Evolutionary conservation across 2,329 filamentous ascomycete species (phyloP).

Genomic region (Calonectria henricotiae): DNA sequence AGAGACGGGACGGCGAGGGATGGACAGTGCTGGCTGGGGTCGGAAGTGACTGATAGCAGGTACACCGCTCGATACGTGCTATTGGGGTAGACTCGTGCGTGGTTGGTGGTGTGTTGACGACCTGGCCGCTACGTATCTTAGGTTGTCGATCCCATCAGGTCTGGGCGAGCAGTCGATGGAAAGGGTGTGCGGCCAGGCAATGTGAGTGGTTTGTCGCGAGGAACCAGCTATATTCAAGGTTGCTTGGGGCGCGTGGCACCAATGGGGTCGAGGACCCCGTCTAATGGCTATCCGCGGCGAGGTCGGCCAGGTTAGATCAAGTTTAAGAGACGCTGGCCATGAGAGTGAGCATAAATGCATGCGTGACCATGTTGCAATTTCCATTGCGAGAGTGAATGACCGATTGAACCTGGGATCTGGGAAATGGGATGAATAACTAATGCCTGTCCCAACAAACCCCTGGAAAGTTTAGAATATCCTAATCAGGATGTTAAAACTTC

Average conservation of each 20-base stretch:
- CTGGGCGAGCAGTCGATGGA: constrained; percentile 26
- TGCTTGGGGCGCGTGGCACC: constrained; percentile 51
- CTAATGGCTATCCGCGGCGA: constrained; percentile 32
- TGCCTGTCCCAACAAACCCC: constrained; percentile 8
- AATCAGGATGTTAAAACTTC: not conserved
- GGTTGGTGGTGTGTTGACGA: constrained; percentile 31
- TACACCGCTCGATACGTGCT: constrained; percentile 47
- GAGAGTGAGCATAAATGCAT: not conserved
- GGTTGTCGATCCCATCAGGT: constrained; percentile 50
- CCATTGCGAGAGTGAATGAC: constrained; percentile 28
- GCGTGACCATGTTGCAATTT: constrained; percentile 21
- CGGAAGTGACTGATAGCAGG: constrained; percentile 43
- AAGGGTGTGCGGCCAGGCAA: constrained; percentile 49
- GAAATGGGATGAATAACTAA: constrained; percentile 16
- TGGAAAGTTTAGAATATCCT: not conserved
- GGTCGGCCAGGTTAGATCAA: constrained; percentile 15
- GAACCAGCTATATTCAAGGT: constrained; percentile 32
- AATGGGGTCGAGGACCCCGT: constrained; percentile 44
- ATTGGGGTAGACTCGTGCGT: constrained; percentile 41
- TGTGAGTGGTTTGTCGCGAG: constrained; percentile 45
- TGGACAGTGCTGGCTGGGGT: constrained; percentile 38
- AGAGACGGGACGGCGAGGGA: constrained; percentile 37
- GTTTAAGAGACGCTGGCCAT: constrained; percentile 10
- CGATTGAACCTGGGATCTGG: constrained; percentile 2
- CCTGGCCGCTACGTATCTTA: constrained; percentile 41